Percentiles rank a stretch among this genome's conserved stretches.
These are phyloP conservation scores for Neurospora sublineolata DNA, from an alignment of 495 filamentous ascomycete genomes.

Conservation along the genomic window DNA sequence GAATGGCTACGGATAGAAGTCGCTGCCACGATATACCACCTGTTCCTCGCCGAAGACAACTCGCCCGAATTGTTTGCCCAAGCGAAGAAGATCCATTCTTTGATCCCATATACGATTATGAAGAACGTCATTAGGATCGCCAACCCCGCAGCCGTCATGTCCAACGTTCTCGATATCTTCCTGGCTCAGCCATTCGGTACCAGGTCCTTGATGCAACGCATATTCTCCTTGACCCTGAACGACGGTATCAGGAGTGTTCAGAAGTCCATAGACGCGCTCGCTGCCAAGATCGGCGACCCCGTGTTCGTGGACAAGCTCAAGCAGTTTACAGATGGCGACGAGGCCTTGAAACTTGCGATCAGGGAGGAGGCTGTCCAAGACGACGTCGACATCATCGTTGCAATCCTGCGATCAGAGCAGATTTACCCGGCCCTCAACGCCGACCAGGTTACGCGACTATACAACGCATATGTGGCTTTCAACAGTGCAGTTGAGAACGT, in stretches of 20 bases:
- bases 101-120: conserved; percentile 82
- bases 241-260: conserved; percentile 82
- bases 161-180: conserved; percentile 82
- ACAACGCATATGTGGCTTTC: conserved; percentile 96
- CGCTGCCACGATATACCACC: conserved; percentile 89
- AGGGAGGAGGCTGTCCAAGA: conserved; percentile 59
- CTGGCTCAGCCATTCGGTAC: conserved; percentile 88
- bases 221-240: conserved; percentile 81
- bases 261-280: conserved; percentile 67
- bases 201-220: conserved; percentile 79
- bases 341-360: conserved; percentile 60
- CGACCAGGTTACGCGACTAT: conserved; percentile 69
- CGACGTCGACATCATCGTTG: conserved; percentile 70
- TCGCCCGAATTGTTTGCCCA: conserved; percentile 92
- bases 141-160: conserved; percentile 94
- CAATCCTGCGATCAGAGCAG: conserved; percentile 63
- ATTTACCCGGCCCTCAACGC: conserved; percentile 55
- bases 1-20: conserved; percentile 98
- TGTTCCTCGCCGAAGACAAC: conserved; percentile 97
- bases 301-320: conserved; percentile 76
- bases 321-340: conserved; percentile 60
- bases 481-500: conserved; percentile 86
- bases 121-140: conserved; percentile 96
- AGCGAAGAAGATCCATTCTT: conserved; percentile 80
- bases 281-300: conserved; percentile 60